Base-by-base conservation (phyloP, 148 eudicot genomes). In the Spergularia marina region DNA sequence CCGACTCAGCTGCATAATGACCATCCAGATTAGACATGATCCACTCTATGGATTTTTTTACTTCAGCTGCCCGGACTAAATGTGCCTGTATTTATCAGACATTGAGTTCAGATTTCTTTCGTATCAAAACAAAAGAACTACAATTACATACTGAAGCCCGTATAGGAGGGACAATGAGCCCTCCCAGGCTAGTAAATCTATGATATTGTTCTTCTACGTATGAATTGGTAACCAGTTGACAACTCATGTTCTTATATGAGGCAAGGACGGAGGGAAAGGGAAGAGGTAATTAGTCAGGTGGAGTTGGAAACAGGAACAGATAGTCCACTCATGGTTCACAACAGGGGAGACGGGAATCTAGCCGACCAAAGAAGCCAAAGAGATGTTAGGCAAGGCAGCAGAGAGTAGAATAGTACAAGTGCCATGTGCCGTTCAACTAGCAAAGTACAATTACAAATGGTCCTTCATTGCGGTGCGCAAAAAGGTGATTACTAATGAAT, bases 1-100 rank as follows among this genome's bases (percentile, higher is more conserved):
- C 98, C 56, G 99, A 88, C 74, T 89, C 92, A 82, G 99, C 91
- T 80, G 97, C 99, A 87, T 92, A 92, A 76, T 96, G 98, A 73
- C 94, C 95, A 78, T 89, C 92, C 78, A 91, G 86, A 84, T 92
- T 92, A 77, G 89, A 87, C 94, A 96, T 88, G 65, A 92, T 92
- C 98, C 98, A 92, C 83, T 96, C 99, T 73, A 96, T 91, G 75
- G 98, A 89, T 82, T 85, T 91, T 82, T 96, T 96, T 15, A 96
- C 98, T 82, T 92, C 99, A 78, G 92, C 94, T 68, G 99, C 98
- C 78, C 91, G 88, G 58, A 87, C 77, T 79, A 96, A 82, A 83
- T 88, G 99, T 83, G 94, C 91, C 99, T 96, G 97, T 73, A 89
- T 78, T 90, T 85, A 85, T 91, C 82, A 85, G 82, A 75, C 74